Conservation (phyloP, 1,284 basidiomycete genomes). For the Microbotryomycetes sp. region DNA sequence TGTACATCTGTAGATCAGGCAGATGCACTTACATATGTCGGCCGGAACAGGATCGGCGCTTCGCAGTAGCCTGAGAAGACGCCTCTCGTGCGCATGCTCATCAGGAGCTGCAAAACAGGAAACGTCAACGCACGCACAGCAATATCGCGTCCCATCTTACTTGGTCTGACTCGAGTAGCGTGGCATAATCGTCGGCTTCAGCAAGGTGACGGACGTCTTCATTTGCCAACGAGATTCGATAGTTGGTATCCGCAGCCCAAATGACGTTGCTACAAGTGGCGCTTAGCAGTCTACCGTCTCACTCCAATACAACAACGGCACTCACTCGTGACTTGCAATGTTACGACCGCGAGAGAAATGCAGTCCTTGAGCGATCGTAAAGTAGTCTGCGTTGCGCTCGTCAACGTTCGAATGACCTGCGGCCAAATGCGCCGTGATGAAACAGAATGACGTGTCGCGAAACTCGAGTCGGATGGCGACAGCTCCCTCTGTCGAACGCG, state of each 20-base stretch:
- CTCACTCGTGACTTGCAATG: constrained; percentile 82
- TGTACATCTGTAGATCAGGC: neutral
- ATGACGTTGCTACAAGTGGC: constrained; percentile 60
- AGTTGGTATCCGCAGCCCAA: constrained; percentile 92
- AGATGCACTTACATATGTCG: constrained; percentile 53
- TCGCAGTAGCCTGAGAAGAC: constrained; percentile 83
- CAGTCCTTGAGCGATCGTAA: constrained; percentile 73
- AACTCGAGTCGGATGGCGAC: constrained; percentile 88
- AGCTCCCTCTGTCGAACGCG: constrained; percentile 48
- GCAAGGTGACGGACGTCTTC: constrained; percentile 64
- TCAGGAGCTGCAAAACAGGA: neutral
- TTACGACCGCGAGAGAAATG: constrained; percentile 83
- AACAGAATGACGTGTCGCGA: constrained; percentile 84
- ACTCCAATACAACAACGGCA: no score
- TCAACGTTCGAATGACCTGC: constrained; percentile 83
- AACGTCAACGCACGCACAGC: neutral
- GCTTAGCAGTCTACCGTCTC: no score
- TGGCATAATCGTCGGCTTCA: constrained; percentile 58
- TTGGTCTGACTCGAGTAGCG: constrained; percentile 75
- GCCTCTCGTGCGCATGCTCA: constrained; percentile 48
- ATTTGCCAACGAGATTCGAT: constrained; percentile 81
- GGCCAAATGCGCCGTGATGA: constrained; percentile 90
- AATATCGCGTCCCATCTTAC: constrained; percentile 46
- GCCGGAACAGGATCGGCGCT: constrained; percentile 76
- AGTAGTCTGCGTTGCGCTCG: constrained; percentile 86